Conservation (phyloP, 1,284 basidiomycete species). For the Kalmanozyma brasiliensis region DNA sequence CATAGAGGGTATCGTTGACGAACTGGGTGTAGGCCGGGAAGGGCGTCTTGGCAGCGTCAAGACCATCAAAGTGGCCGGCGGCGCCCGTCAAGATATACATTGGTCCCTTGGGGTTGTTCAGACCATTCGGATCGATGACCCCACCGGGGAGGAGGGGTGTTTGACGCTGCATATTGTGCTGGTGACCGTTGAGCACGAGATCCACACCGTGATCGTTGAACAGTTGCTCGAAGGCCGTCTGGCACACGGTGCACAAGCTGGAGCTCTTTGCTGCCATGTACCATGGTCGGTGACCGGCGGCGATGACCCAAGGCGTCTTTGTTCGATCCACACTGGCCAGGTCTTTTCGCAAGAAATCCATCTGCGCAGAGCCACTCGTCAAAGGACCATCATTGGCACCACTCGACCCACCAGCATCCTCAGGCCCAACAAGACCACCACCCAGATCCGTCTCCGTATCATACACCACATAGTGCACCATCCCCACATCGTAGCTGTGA, state of each 20-base stretch:
- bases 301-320: conserved; percentile 68
- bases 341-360: conserved; percentile 56
- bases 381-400: conserved; percentile 17
- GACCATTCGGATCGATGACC: conserved; percentile 38
- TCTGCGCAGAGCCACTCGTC: conserved; percentile 13
- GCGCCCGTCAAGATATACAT: conserved; percentile 60
- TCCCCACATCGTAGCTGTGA: conserved; percentile 38
- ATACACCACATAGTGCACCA: conserved; percentile 40
- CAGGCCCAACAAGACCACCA: conserved; percentile 24
- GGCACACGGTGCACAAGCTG: conserved; percentile 56
- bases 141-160: conserved; percentile 52
- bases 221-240: conserved; percentile 63
- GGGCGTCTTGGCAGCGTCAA: conserved; percentile 23
- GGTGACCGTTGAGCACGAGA: conserved; percentile 62
- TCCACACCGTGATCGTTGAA: conserved; percentile 65
- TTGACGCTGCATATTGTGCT: conserved; percentile 67
- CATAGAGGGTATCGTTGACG: conserved; percentile 60
- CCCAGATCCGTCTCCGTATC: conserved; percentile 49
- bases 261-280: conserved; percentile 37
- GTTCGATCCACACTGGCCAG: conserved; percentile 64
- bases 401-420: conserved; percentile 31
- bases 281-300: conserved; percentile 64
- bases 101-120: conserved; percentile 59
- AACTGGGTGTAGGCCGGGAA: conserved; percentile 54
- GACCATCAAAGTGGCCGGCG: conserved; percentile 64